Percentiles rank a stretch among this genome's conserved stretches.
Conservation (phyloP, 768 basidiomycete genomes). For the Gloeopeniophorella convolvens region DNA sequence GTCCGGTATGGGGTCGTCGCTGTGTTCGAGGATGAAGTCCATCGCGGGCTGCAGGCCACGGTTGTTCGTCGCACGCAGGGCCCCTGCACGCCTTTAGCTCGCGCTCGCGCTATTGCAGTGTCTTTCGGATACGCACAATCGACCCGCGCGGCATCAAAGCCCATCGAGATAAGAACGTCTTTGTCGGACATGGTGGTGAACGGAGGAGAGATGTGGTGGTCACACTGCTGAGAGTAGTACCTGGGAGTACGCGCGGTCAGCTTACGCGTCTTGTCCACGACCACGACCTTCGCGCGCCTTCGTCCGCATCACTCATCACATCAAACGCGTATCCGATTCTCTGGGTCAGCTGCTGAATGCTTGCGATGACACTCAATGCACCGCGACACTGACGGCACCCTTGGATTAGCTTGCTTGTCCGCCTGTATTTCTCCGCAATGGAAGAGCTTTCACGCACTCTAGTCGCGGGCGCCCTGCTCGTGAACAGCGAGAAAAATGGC, state of each 20-base stretch:
- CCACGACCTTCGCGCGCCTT: no score
- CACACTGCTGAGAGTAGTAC: no score
- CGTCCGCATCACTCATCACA: no score
- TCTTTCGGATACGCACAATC: constrained; percentile 56
- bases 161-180: constrained; percentile 77
- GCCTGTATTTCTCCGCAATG: neutral
- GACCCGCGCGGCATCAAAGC: constrained; percentile 76
- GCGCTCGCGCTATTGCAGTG: neutral
- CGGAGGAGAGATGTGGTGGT: neutral
- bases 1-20: constrained; percentile 68
- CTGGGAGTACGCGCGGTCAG: no score
- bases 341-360: no score
- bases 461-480: constrained; percentile 11
- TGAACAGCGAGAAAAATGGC: constrained; percentile 11
- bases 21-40: constrained; percentile 83
- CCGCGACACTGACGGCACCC: neutral
- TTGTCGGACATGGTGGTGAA: constrained; percentile 44
- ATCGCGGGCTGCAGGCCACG: constrained; percentile 86
- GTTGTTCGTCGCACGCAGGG: constrained; percentile 74
- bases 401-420: neutral
- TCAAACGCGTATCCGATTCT: no score
- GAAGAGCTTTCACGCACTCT: constrained; percentile 15
- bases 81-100: constrained; percentile 50
- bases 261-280: no score
- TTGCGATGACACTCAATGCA: neutral